Percentiles rank a stretch among this genome's conserved stretches.
Evolutionary conservation across 352 stramenopile genomes (phyloP).

Genomic region (Pythium diclinum): DNA sequence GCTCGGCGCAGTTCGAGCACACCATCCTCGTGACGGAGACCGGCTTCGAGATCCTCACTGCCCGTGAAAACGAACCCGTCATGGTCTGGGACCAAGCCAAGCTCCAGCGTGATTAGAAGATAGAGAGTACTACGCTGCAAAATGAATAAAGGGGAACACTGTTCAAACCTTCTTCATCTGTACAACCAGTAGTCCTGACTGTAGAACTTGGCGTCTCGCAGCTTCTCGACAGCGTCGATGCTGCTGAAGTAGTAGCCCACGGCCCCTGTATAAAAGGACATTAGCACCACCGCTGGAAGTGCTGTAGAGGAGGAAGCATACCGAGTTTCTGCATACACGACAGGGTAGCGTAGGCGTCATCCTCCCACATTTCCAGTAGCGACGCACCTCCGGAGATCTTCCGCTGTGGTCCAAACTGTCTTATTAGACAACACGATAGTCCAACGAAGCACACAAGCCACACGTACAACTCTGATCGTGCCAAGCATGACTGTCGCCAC

Average conservation of each 20-base stretch:
- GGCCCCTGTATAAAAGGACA: conserved; percentile 30
- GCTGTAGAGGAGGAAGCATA: conserved; percentile 9
- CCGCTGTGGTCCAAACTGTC: not conserved
- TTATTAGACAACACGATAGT: not conserved
- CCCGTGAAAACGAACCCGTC: conserved; percentile 75
- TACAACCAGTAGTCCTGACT: conserved; percentile 48
- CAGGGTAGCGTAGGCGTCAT: conserved; percentile 35
- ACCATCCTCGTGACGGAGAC: conserved; percentile 98
- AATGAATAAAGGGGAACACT: not conserved
- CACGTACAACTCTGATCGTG: conserved; percentile 34
- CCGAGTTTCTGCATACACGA: conserved; percentile 58
- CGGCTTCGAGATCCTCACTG: conserved; percentile 97
- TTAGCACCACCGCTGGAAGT: not conserved
- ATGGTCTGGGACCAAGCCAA: conserved; percentile 87
- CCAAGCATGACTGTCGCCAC: conserved; percentile 43
- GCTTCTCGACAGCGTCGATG: conserved; percentile 46
- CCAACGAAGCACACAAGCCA: not conserved
- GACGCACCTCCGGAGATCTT: conserved; percentile 25
- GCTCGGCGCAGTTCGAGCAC: conserved; percentile 97
- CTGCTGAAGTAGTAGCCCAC: conserved; percentile 51
- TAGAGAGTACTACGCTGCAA: not conserved
- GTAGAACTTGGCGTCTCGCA: conserved; percentile 55
- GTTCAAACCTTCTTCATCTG: conserved; percentile 21
- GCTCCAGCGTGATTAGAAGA: conserved; percentile 58
- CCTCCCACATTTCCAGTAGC: conserved; percentile 46